Base-by-base conservation (phyloP, 768 basidiomycete genomes). In the Pleurotus tuoliensis region DNA sequence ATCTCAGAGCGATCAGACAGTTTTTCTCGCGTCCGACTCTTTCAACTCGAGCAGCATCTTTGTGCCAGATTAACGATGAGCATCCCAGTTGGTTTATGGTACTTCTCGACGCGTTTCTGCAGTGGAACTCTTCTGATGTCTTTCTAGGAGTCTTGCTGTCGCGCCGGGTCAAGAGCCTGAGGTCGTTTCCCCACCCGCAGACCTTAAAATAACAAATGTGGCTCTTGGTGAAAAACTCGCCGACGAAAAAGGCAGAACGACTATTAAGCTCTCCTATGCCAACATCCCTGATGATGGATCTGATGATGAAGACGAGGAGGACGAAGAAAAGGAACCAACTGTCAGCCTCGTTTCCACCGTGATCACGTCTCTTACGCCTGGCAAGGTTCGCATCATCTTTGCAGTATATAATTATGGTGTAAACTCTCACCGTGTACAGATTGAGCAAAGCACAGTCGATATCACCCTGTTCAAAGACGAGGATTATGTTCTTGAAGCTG, bases 131-230 rank as follows among this genome's bases (percentile, higher is more conserved):
- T 46, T 48, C 59, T 58, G 52, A 59, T 50, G 8, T 25, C 27
- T 27, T 13, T 64, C 13, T 48, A 92, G 90, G 90, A 86, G 86
- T 68, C 63, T 81, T 20, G 74, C 73, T 47, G 69, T 91, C 46
- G 71, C 74, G 24, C 84, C 87, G 13, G 85, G 83, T 56, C 70
- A 87, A 62, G 51, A 53, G 37, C 71, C 78, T 58, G 72, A 83
- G 65, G 72, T 76, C 51, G 61, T 94, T 66, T 66, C 77, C 20
- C 82, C 88, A 57, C 80, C 81, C 55, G 79, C 79, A 37, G 88
- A 90, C 71, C 72, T 95, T 66, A 79, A 81, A 66, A 82, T 97
- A 66, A 92, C 90, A 66, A 94, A 93, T 67, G 84, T 86, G 45
- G 82, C 92, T 2, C 82, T 94, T 49, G 88, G 88, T 52, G 87